Percentiles rank a stretch among this genome's conserved stretches.
These are phyloP conservation scores for Medicago lupulina DNA, from an alignment of 306 rosid genomes.

Conservation along the genomic window DNA sequence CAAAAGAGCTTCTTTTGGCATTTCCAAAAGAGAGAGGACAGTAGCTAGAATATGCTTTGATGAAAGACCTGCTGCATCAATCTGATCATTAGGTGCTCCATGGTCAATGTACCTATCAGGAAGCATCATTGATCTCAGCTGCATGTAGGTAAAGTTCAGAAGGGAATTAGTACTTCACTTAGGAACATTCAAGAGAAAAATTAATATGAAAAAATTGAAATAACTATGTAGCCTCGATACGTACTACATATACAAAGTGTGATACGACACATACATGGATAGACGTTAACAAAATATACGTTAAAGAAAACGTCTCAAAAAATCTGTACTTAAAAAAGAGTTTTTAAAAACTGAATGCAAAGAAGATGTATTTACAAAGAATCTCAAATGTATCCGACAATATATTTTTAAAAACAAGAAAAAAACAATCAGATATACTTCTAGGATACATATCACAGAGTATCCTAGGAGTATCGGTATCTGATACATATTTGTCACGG, in stretches of 20 bases:
- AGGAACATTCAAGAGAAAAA: background rate
- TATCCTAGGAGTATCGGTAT: background rate
- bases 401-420: too few relatives aligned
- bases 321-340: too few relatives aligned
- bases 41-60: conserved; percentile 78
- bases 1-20: conserved; percentile 72
- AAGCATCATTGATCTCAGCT: conserved; percentile 90
- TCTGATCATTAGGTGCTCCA: conserved; percentile 76
- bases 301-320: too few relatives aligned
- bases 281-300: too few relatives aligned
- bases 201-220: too few relatives aligned
- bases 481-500: background rate
- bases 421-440: too few relatives aligned
- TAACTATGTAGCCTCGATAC: too few relatives aligned
- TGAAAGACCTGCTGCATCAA: conserved; percentile 78
- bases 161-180: conserved; percentile 7
- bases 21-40: conserved; percentile 70
- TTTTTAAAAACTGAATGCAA: too few relatives aligned
- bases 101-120: conserved; percentile 94
- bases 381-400: too few relatives aligned
- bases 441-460: background rate
- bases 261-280: too few relatives aligned
- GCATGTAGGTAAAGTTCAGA: conserved; percentile 36
- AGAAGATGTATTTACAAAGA: too few relatives aligned
- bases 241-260: too few relatives aligned